Base-by-base conservation (phyloP, 1,139 yeast genomes). In the Yamadazyma pseudoaaseri region DNA sequence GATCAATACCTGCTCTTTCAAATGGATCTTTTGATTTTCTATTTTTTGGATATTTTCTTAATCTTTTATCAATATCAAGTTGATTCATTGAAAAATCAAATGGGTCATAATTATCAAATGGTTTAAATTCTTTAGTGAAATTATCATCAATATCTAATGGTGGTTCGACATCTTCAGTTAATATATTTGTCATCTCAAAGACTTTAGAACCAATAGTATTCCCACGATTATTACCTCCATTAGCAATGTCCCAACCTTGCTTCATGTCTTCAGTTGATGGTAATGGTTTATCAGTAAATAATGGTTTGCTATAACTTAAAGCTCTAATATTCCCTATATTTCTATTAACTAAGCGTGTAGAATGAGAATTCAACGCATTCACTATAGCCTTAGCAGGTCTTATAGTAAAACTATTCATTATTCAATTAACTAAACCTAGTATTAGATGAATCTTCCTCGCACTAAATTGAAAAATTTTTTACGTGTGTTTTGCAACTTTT, bases 61-160 rank as follows among this genome's bases (percentile, higher is more conserved):
- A 41, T 50, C 60, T 47, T 36, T 52, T 45, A 43, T 67, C 66
- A 60, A 71, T 62, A 48, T 58, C 61, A 26, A 74, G 49, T 43
- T 73, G 75, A 30, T 79, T 76, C 51, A 74, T 58, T 27, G 86
- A 77, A 44, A 83, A 82, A 58, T 83, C 90, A 60, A 81, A 83
- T 32, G 94, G 90, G 46, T 81, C 86, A 51, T 83, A 82, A 2
- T 73, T 67, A 2, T 69, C 62, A 21, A 73, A 74, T 4, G 55
- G 52, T 9, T 53, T 54, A 48, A 78, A 75, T 31, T 54, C 58
- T 42, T 62, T 69, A 23, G 68, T 58, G 45, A 72, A 66, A 20
- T 32, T 23, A 11, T 39, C 36, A 26, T 48, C 48, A 15, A 61
- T 49, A 16, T 48, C 44, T 14, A 58, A 42, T 7, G 65, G 62